phyloP scores from a whole-genome alignment of 768 basidiomycete species.

The Pleurotus ostreatus region DNA sequence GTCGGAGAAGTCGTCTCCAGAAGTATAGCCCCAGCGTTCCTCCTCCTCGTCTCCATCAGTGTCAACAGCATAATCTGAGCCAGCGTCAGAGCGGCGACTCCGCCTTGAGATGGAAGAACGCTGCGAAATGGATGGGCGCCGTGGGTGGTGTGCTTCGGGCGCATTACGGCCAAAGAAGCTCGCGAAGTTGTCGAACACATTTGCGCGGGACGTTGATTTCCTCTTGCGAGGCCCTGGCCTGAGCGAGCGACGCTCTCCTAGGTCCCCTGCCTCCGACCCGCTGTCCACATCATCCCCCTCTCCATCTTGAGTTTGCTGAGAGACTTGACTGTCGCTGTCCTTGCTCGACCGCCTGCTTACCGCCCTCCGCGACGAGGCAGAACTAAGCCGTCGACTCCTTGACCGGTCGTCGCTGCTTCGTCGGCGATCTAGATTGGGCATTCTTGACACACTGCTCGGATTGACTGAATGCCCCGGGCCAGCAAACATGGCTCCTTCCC shows the following conservation, averaged over 20 bases:
- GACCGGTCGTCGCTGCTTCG: constrained; percentile 57
- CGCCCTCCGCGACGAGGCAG: constrained; percentile 34
- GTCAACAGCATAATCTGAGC: constrained; percentile 55
- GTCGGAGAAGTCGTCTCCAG: constrained; percentile 64
- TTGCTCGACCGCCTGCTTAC: constrained; percentile 40
- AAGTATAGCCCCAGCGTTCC: constrained; percentile 92
- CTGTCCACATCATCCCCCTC: constrained; percentile 22
- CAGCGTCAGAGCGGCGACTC: constrained; percentile 51
- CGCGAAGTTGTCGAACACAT: constrained; percentile 64
- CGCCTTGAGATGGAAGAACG: constrained; percentile 51
- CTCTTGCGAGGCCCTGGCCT: constrained; percentile 25
- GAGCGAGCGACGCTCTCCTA: constrained; percentile 21
- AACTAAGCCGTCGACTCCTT: constrained; percentile 45
- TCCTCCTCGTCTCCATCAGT: constrained; percentile 57
- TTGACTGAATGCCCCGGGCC: constrained; percentile 68
- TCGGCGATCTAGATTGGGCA: constrained; percentile 54
- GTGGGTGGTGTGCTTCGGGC: constrained; percentile 34
- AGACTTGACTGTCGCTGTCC: constrained; percentile 45
- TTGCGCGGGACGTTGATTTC: constrained; percentile 31
- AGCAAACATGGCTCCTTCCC: constrained; percentile 69
- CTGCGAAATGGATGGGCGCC: constrained; percentile 54
- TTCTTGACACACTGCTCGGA: constrained; percentile 77
- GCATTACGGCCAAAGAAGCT: constrained; percentile 58
- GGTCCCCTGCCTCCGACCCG: constrained; percentile 23
- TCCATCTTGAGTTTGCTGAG: constrained; percentile 33